A percentile compares a stretch with the other conserved stretches of the same genome.
phyloP scores from a whole-genome alignment of 257 asterid genomes.

The Orobanche coerulescens region DNA sequence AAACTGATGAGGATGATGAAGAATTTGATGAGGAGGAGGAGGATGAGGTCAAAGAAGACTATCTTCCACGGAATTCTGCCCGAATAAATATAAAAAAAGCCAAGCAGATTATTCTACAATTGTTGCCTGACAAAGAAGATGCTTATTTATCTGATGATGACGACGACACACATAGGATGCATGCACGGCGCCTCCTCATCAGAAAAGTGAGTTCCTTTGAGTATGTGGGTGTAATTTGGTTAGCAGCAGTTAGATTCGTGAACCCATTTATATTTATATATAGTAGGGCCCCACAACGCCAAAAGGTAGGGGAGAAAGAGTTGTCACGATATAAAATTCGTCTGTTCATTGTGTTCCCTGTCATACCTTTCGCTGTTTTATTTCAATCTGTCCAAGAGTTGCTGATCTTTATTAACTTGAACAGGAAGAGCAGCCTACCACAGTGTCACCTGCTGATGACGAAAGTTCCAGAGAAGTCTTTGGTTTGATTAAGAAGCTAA shows the following conservation, averaged over 20 bases:
- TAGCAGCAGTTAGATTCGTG: constrained; percentile 1
- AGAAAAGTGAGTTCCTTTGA: constrained; percentile 46
- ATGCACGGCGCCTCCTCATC: constrained; percentile 40
- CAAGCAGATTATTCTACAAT: constrained; percentile 60
- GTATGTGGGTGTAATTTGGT: not conserved
- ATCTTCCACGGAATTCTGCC: constrained; percentile 31
- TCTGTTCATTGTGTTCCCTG: too few species aligned
- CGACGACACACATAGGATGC: constrained; percentile 41
- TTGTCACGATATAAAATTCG: too few species aligned
- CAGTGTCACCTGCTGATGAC: constrained; percentile 60
- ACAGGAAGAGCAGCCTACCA: constrained; percentile 54
- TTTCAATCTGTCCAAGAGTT: not conserved
- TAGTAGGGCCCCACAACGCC: too few species aligned
- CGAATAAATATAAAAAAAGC: constrained; percentile 49
- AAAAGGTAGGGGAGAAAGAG: too few species aligned
- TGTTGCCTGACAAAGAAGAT: constrained; percentile 72
- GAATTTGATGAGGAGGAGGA: constrained; percentile 21
- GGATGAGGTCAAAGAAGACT: constrained; percentile 36
- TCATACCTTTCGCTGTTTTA: not conserved
- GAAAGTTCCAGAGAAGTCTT: constrained; percentile 76
- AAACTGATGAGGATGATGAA: constrained; percentile 45
- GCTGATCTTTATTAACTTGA: constrained; percentile 18
- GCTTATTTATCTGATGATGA: constrained; percentile 75
- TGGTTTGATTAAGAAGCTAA: constrained; percentile 80
- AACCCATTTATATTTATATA: too few species aligned